Base-by-base conservation (phyloP, 768 basidiomycete species). In the Tulasnella sp. region DNA sequence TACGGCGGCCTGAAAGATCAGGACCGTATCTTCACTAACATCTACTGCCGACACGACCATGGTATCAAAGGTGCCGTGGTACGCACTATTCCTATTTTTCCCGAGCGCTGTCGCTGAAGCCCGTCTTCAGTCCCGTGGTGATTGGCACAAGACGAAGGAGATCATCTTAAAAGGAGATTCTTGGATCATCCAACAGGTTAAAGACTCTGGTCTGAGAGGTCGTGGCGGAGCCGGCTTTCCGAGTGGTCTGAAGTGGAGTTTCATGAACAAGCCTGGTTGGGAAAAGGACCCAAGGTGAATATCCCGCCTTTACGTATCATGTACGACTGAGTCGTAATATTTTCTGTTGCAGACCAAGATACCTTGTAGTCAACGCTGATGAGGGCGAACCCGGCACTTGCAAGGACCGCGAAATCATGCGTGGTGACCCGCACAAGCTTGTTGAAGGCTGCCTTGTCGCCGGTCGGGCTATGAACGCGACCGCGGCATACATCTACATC, bases 261-360 rank as follows among this genome's bases (percentile, higher is more conserved):
- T 91, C 69, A 94, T 98, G 94, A 98, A 99, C 77, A 99, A 98
- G 72, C 93, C 92, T n/a, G 83, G 83, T 25, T 97, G 94, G 94
- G 82, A 98, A 74, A 84, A 87, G 67, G 94, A 97, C 66, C 81
- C 81, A 63, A 75, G 89, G 84, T 87, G 60, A 58, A 72, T 63
- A 42, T 41, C 19, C 21, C 8, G 3, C 19, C 42, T 39, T 12
- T 53, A 11, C 19, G 15, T 17, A n/a, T 39, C 7, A 0, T 17
- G 15, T 3, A 19, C n/a, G 36, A n/a, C n/a, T 19, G 49, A 9
- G 23, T 54, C 25, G 23, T 53, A 35, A 35, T 25, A 4, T n/a
- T 46, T 62, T 32, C 39, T 21, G 4, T 43, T 25, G 6, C 50
- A 86, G 92, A 50, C 94, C 93, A 3, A 83, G 94, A 21, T 98